phyloP scores from a whole-genome alignment of 306 rosid genomes.

The Gastrolobium bilobum region DNA sequence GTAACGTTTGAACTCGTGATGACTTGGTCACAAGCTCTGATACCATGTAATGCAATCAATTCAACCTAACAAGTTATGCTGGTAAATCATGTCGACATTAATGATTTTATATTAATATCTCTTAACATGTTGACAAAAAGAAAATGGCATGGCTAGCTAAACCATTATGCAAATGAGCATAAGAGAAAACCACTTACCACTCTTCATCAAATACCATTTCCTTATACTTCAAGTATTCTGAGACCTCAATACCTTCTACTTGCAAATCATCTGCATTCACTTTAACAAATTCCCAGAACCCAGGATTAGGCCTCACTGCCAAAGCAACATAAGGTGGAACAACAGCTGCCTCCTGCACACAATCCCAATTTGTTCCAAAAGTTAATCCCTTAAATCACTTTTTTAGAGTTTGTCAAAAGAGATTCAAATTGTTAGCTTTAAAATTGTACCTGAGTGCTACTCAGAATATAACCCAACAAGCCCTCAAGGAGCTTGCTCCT shows the following conservation, averaged over 20 bases:
- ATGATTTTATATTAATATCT: too few species aligned
- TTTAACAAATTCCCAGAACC: slow-evolving; percentile 86
- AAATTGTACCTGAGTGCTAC: slow-evolving; percentile 76
- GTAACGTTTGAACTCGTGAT: too few species aligned
- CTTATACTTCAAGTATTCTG: slow-evolving; percentile 78
- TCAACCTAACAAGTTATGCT: too few species aligned
- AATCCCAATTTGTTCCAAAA: slow-evolving; percentile 5
- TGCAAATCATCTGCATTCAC: slow-evolving; percentile 79
- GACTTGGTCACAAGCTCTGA: too few species aligned
- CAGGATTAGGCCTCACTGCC: slow-evolving; percentile 90
- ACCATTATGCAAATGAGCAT: not conserved
- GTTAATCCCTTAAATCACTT: not conserved
- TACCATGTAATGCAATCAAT: too few species aligned
- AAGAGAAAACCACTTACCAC: slow-evolving; percentile 36
- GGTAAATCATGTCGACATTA: too few species aligned
- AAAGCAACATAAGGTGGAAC: slow-evolving; percentile 89
- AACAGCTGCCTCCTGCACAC: slow-evolving; percentile 80
- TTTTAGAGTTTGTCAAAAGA: not conserved
- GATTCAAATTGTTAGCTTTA: not conserved
- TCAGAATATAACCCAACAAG: slow-evolving; percentile 73
- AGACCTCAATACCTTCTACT: slow-evolving; percentile 67
- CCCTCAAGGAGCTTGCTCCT: slow-evolving; percentile 75
- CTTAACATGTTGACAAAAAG: not conserved
- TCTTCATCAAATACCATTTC: slow-evolving; percentile 62
- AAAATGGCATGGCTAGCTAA: slow-evolving; percentile 3